Base-by-base conservation (phyloP, 257 asterid species). In the Capsicum pubescens region DNA sequence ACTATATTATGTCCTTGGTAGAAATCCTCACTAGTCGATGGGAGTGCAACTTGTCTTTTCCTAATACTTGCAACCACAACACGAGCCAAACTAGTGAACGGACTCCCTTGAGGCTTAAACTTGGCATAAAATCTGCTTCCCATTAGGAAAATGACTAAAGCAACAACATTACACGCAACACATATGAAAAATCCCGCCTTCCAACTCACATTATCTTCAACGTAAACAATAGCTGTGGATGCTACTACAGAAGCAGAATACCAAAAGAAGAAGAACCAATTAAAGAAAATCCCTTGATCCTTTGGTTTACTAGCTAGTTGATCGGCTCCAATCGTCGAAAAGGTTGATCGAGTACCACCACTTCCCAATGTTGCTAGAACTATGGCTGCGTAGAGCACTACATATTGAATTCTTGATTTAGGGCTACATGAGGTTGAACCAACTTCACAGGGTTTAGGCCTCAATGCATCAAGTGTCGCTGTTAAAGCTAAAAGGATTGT, bases 201-300 rank as follows among this genome's bases (percentile, higher is more conserved):
- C 95, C 95, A 90, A 32, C 93, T 86, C 66, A 91, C 76, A 17
- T 70, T 89, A 67, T 91, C 93, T 83, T 92, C 87, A 21, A 92
- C 87, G 5, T 86, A 87, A 1, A 92, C 93, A 48, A 91, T 83
- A 36, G 68, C 91, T 4, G 91, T 91, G 21, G 83, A 5, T 1
- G 89, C 67, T 57, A 87, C 7, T 21, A 90, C 59, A 3, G 82
- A 6, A 36, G 87, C 66, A 2, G 60, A 4, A 19, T 91, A 88
- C 19, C 81, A 15, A 16, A 88, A 82, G 84, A 83, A 74, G 78
- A 92, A 90, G 68, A 32, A 92, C 92, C 93, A 90, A 26, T 89
- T 89, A 58, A 92, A 92, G 46, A 72, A 91, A 61, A 83, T 83
- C 2, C 84, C 82, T 19, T 87, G 92, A 17, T 88, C 87, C 10